Evolutionary conservation across 805 yeast genomes (phyloP), one percentile per base, ranked within the genome.

Genomic region (Myxozyma sirexii): DNA sequence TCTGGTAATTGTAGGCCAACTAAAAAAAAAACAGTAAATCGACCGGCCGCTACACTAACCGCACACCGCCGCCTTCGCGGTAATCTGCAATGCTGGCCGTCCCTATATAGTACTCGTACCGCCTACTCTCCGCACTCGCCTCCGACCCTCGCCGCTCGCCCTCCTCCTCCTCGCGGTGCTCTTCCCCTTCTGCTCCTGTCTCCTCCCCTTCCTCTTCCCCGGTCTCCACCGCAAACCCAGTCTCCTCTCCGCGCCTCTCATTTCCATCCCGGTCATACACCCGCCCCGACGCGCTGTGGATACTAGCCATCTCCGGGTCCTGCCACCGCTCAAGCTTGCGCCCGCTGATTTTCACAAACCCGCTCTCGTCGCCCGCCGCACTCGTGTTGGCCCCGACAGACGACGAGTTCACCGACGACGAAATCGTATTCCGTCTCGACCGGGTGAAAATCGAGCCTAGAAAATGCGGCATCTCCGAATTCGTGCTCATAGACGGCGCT

Each of bases 271-370:
- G 46, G 23, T 59, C 66, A 43, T 62, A 62, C 12, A 62, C 54
- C 10, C 51, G 38, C 6, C 66, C 66, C 1, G 66, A 62, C 4
- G 56, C 10, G 27, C 60, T 54, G 35, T 62, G 66, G 3, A 62
- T 42, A 19, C 62, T 55, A 7, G 59, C 63, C 41, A 35, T 26
- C 51, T 62, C 66, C 12, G 66, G 66, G 50, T 62, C 66, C 33
- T 62, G 66, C 66, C 66, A 62, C 13, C 66, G 31, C 47, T 62
- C 64, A 7, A 62, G 50, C 38, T 62, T 62, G 17, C 64, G 54
- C 5, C 66, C 66, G 24, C 60, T 54, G 7, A 62, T 60, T 37
- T 62, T 62, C 13, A 62, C 61, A 52, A 62, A 62, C 8, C 62
- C 50, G 27, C 56, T 19, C 23, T 60, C 60, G 12, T 45, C 54